Base-by-base conservation (phyloP, 371 early-diverging fungal genomes). In the Encephalitozoon intestinalis region DNA sequence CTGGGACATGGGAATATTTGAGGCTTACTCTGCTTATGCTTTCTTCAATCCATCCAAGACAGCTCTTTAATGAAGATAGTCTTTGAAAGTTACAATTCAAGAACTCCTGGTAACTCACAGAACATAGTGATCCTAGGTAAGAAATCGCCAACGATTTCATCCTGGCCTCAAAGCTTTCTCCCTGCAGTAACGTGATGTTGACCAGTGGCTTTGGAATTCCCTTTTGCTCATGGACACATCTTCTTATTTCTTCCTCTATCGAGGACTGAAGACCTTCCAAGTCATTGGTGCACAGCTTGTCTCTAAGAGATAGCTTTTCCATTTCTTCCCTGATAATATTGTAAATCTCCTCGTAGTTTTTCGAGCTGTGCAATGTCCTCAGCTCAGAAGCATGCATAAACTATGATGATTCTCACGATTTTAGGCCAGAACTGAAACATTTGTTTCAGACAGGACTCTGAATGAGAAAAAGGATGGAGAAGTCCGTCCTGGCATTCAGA, bases 1-100 rank as follows among this genome's bases (percentile, higher is more conserved):
- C n/a, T 6, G 81, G 81, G 37, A 74, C 39, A 65, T 66, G 64
- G 37, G 46, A 31, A 63, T 77, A 77, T 21, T 31, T 70, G 23
- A 54, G 44, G 31, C 23, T 21, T 30, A 78, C 15, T 8, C 52
- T 40, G 63, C 66, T 30, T 21, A 76, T n/a, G 12, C 15, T 65
- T 25, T 70, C 31, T 40, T 81, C 78, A 11, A 78, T 12, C 26
- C 43, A 49, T 23, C n/a, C 43, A 26, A 63, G 75, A 31, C 52
- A 63, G 34, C 37, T 39, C 12, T 37, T 37, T n/a, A 80, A 58
- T 31, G 72, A 70, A 18, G 28, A 41, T 54, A 77, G 50, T 21
- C 39, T 52, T 1, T 63, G 41, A 49, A 80, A 80, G 21, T 66
- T 46, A 7, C 34, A 26, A 0, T 34, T 9, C 39, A 77, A 26